Base-by-base conservation (phyloP, 2,329 filamentous ascomycete genomes). In the Xylaria sp. region DNA sequence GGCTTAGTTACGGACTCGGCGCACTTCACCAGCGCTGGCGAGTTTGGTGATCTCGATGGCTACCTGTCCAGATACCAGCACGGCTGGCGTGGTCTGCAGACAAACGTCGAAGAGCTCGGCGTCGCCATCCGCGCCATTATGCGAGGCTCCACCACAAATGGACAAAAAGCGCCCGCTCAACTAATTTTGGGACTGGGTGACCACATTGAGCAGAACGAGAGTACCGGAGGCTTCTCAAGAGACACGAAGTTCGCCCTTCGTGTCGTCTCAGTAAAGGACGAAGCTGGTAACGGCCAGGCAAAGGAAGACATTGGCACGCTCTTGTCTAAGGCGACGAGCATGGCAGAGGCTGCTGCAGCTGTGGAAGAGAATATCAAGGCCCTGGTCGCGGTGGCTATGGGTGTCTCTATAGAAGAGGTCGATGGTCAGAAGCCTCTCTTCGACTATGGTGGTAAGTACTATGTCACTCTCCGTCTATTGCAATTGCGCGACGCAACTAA, bases 361-460 rank as follows among this genome's bases (percentile, higher is more conserved):
- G 60, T 62, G 23, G 30, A 62, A 15, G 60, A 53, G 5, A 55
- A 39, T 13, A 36, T 62, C 5, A 62, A 62, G 36, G 23, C 20
- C 20, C 20, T 62, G 1, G 28, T 62, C 30, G 59, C 59, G 6
- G 28, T n/a, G n/a, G 59, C 28, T 20, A 34, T 62, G 34, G 59
- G 59, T 53, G 59, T 62, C 23, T 23, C 28, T 6, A 18, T 41
- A 18, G 20, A 23, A 30, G 59, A 62, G 2, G 23, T 62, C 46
- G 34, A 62, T 30, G 23, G n/a, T 13, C 28, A 62, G 34, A 52
- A 41, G 20, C 59, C 59, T 28, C 32, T 62, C 9, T 55, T 55
- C 18, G 60, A 62, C 36, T 39, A 41, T 23, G 46, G 60, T 43
- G 60, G 60, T 62, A 55, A 62, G 60, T 62, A 1, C n/a, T 10